Base-by-base conservation (phyloP, 495 filamentous ascomycete species). In the Podospora appendiculata region DNA sequence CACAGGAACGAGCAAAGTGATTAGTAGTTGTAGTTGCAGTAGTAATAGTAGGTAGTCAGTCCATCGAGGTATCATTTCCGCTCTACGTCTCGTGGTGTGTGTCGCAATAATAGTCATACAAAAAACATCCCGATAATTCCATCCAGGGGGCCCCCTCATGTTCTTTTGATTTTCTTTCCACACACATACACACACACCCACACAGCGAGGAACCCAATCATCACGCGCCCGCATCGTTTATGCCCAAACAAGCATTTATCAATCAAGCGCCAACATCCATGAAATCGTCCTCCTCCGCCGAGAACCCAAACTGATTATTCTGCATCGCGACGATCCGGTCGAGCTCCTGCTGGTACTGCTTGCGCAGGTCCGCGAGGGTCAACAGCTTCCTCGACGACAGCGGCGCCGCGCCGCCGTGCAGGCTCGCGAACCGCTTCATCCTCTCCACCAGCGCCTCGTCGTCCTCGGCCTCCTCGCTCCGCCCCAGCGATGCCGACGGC, bases 331-430 rank as follows among this genome's bases (percentile, higher is more conserved):
- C 79, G 32, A 82, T 82, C 45, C 88, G 77, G 67, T 98, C 94
- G 59, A 96, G 71, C 68, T 96, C 90, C 14, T 74, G 77, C 65
- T 93, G 87, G 70, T 93, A 97, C 63, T 87, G 85, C 60, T 83
- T 86, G 56, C 88, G 78, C 18, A 97, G 70, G 64, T 95, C 91
- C 7, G 82, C 84, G 14, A 97, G 72, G 13, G 87, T 94, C 16
- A 97, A 79, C 12, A 97, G 73, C 62, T 70, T 77, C 54, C 84
- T 75, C 1, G 16, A 19, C 36, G 36, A 10, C 36, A 38, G 13
- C 13, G 9, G 36, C 36, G 10, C 10, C 2, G 10, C 3, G 13
- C 3, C 36, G 9, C 36, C 36, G 32, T 50, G 41, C 38, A 40
- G 13, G 32, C 38, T 32, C 14, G 55, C 19, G 33, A 62, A 58